Evolutionary conservation across 2,329 filamentous ascomycete genomes (phyloP).

Genomic region (Sphaerulina vaccinii): DNA sequence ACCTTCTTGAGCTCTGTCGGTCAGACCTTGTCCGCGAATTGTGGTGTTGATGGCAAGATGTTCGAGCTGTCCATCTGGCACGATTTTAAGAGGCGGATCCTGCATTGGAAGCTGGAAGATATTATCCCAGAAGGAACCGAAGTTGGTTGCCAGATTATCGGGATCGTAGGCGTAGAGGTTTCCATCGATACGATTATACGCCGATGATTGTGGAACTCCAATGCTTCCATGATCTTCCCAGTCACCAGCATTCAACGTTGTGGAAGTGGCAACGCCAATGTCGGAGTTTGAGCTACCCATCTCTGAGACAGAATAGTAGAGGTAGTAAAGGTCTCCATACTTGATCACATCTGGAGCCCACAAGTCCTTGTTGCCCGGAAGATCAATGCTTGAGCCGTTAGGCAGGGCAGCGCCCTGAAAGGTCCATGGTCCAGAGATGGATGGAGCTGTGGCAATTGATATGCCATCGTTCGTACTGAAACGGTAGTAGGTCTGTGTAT

Average conservation of each 20-base stretch:
- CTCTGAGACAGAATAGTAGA: constrained; percentile 63
- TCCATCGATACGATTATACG: constrained; percentile 53
- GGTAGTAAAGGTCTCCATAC: constrained; percentile 58
- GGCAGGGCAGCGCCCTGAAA: constrained; percentile 49
- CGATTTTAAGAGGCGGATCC: constrained; percentile 24
- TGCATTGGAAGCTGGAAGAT: constrained; percentile 59
- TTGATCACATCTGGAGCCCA: constrained; percentile 59
- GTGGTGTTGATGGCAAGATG: constrained; percentile 56
- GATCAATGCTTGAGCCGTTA: constrained; percentile 48
- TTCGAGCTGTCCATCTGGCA: constrained; percentile 32
- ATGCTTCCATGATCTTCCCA: constrained; percentile 65
- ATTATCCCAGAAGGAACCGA: constrained; percentile 67
- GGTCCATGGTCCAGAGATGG: constrained; percentile 52
- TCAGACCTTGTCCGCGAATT: constrained; percentile 38
- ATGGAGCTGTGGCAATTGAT: constrained; percentile 47
- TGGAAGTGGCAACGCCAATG: constrained; percentile 58
- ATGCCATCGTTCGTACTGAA: constrained; percentile 54
- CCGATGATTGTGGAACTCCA: constrained; percentile 45
- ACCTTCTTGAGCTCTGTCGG: constrained; percentile 54
- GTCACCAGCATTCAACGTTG: constrained; percentile 51
- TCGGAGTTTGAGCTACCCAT: constrained; percentile 61
- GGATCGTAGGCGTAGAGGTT: constrained; percentile 24
- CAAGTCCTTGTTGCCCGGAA: constrained; percentile 49
- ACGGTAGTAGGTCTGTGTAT: constrained; percentile 46
- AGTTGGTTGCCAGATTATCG: constrained; percentile 35